Conservation (phyloP, 257 asterid species). For the Solanum virginianum region DNA sequence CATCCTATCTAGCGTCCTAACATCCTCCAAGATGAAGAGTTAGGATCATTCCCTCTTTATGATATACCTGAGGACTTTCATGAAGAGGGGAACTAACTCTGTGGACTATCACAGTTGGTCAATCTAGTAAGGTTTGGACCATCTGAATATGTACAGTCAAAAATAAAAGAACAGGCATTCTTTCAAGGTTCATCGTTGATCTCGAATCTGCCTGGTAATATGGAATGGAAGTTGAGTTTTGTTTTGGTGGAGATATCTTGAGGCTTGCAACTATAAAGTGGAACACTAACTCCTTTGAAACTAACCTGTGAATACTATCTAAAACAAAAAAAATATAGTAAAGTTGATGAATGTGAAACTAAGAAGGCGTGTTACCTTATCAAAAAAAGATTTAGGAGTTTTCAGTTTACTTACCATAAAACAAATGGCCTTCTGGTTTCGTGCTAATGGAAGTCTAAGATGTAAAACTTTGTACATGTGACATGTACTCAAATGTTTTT, state of each 20-base stretch:
- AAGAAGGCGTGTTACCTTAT: neutral
- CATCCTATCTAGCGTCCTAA: neutral
- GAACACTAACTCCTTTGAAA: neutral
- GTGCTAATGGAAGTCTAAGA: neutral
- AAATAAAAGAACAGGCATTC: neutral
- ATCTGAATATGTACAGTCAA: neutral
- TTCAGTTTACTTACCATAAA: neutral
- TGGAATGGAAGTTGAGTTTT: neutral
- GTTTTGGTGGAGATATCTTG: neutral
- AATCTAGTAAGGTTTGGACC: neutral
- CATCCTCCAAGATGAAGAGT: constrained; percentile 1
- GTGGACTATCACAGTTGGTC: neutral
- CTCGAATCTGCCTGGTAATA: neutral
- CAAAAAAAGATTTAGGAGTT: neutral
- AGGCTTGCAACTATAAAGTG: neutral
- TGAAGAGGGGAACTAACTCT: neutral
- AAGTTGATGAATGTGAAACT: neutral
- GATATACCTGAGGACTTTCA: neutral
- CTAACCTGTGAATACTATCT: neutral
- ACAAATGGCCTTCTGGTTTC: neutral
- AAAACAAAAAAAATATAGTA: neutral
- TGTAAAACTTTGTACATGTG: neutral
- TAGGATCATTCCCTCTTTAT: neutral
- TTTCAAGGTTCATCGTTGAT: neutral
- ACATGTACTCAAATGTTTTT: neutral